Evolutionary conservation across 2,329 filamentous ascomycete genomes (phyloP), one percentile per base, ranked within the genome.

Genomic region (Fusarium zealandicum): DNA sequence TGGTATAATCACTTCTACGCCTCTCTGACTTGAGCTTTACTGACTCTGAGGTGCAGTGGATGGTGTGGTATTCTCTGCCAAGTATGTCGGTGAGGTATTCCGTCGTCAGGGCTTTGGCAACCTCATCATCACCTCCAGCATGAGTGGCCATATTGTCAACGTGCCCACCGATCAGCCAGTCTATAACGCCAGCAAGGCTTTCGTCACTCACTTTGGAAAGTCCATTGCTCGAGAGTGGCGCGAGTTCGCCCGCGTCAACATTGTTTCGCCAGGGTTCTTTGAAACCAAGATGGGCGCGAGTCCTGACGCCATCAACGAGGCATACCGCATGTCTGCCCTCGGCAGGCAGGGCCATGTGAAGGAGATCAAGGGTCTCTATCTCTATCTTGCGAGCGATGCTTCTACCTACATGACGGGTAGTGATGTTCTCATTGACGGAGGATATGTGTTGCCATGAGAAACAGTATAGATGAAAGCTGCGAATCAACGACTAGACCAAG

Each of bases 311-410:
- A 57, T 78, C 7, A 77, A 82, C 14, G 80, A 83, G 64, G 77
- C 75, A 1, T 74, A 77, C 37, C 66, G 78, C 1, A 82, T 84
- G 80, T 73, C 80, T 0, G 73, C 75, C 2, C 62, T 82, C 13
- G 80, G 83, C 31, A 79, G 85, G 55, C 80, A 86, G 57, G 85
- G 82, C 20, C 80, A 88, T 65, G 83, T 84, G 4, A 86, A 85
- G 75, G 85, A 88, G 75, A 75, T 88, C 59, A 88, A 87, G 78
- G 85, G 83, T 5, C 70, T 80, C 12, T 83, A 82, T 59, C 69
- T 83, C 31, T 82, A 82, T 64, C 71, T 82, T 25, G 78, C 77
- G n/a, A 80, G 78, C 22, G 78, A 81, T 53, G 80, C 80, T 2
- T 62, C 57, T 11, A 62, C 58, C 7, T 61, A 62, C 14, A 61